Conservation (phyloP, 2,329 filamentous ascomycete species). For the Cordyceps cateniannulata region DNA sequence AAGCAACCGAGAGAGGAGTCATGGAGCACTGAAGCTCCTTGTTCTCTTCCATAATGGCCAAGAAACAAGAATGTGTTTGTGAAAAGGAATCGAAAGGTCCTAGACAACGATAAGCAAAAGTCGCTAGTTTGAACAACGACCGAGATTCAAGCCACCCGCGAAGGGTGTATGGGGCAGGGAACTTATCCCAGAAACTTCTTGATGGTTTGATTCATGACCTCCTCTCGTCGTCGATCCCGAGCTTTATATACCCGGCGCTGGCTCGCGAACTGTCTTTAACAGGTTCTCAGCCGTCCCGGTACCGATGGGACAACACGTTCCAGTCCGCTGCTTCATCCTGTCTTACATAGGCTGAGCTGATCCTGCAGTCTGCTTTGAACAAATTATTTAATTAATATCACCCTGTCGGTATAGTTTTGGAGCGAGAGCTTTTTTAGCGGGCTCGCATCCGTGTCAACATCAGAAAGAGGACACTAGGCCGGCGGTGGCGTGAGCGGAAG, state of each 20-base stretch:
- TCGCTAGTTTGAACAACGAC: not conserved
- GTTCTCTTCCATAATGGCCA: not conserved
- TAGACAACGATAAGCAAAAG: not conserved
- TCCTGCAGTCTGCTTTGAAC: not conserved
- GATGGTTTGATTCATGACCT: not conserved
- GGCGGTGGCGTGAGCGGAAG: not conserved
- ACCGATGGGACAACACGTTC: not conserved
- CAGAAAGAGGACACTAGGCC: not conserved
- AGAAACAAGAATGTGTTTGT: not conserved
- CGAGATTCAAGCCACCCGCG: not conserved
- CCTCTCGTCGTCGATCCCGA: not conserved
- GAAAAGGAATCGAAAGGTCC: not conserved
- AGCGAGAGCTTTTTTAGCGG: not conserved
- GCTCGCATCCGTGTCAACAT: not conserved
- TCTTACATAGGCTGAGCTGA: not conserved
- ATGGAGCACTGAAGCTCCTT: not conserved
- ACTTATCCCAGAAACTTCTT: not conserved
- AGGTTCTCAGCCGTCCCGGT: constrained; percentile 1
- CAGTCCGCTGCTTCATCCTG: not conserved
- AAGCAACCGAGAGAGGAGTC: not conserved
- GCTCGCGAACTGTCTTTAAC: not conserved
- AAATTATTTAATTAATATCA: not conserved
- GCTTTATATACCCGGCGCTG: not conserved
- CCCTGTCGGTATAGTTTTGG: not conserved
- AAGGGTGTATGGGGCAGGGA: not conserved